Evolutionary conservation across 352 stramenopile species (phyloP), one percentile per base, ranked within the genome.

Genomic region (Phytophthora crassamura): DNA sequence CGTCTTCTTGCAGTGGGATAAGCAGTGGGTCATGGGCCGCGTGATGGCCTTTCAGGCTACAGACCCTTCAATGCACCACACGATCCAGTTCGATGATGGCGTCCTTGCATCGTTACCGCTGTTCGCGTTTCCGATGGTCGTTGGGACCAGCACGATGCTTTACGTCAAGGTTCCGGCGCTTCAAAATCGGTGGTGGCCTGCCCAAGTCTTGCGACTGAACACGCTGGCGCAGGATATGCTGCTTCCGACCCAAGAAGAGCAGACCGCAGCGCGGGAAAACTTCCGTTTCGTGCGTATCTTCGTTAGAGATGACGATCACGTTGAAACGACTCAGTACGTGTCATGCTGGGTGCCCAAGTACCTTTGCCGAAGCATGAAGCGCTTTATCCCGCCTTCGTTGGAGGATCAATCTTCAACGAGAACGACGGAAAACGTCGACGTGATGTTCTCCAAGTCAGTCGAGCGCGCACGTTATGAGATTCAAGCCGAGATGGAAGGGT

Each of bases 311-410:
- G 48, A 57, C 9, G 43, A 56, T 3, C 41, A 64, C 7, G 36
- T 66, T 9, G 72, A 73, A 7, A 74, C 67, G 33, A 67, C 67
- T 1, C 77, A 80, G 18, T 85, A 88, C 42, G 64, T 93, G 4
- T 88, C 84, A 2, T 87, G 77, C 28, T 96, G 88, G 88, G 80
- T 87, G 5, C 86, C 86, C 0, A 90, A 90, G 34, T 83, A 94
- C 52, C 64, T 93, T 0, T 93, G 84, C 67, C 77, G 86, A 34
- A 83, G 77, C n/a, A 73, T 90, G 64, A 38, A 66, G 38, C 33
- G 49, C 8, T 78, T 78, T 51, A 43, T 28, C n/a, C 56, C 62
- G 12, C 56, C 50, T 20, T 32, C 14, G 14, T 45, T 18, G 22
- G n/a, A 48, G 12, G 41, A 64, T n/a, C 14, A 8, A 22, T 14